Evolutionary conservation across 2,329 filamentous ascomycete species (phyloP), one percentile per base, ranked within the genome.

Genomic region (Chaetothyriales sp.): DNA sequence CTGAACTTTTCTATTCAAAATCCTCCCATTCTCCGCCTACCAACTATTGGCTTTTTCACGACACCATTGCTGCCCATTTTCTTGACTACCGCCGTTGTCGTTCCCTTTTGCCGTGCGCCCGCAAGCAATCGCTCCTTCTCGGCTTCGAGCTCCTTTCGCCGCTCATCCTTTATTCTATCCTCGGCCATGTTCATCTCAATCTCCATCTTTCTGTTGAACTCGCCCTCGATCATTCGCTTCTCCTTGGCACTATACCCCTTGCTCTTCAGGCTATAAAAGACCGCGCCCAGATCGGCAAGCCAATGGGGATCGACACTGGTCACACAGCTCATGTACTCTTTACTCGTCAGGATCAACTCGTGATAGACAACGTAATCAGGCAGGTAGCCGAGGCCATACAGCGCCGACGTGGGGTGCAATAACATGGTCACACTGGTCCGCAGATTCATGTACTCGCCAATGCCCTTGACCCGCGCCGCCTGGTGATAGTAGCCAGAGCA

Each of bases 401-500:
- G 76, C 1, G 92, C 87, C 56, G 83, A 89, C 0, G 92, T 98
- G 1, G 92, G 92, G 65, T 98, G 93, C 26, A 98, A 75, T 65
- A 95, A 88, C 50, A 98, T 86, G 1, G 85, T 89, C 2, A 98
- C 88, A 62, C 86, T 92, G 0, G 92, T 98, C 19, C 92, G 83
- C 36, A 98, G 75, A 66, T 98, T 98, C 69, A 95, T 83, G 70
- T 96, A 98, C 69, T 98, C 93, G 60, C 92, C 92, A 15, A 95
- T 86, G 2, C 92, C 93, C 69, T 94, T 94, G 56, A 93, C 88
- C 62, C 89, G 88, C 26, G 92, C 92, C 5, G 92, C 92, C 70
- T 98, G 92, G 63, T 96, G 90, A 69, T 96, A 98, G 72, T 95
- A 98, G 10, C 92, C 92, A 0, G 86, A 88, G 72, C 93, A 98